Percentiles rank a stretch among this genome's conserved stretches.
Conservation (phyloP, 345 rosid genomes). For the Populus alba region DNA sequence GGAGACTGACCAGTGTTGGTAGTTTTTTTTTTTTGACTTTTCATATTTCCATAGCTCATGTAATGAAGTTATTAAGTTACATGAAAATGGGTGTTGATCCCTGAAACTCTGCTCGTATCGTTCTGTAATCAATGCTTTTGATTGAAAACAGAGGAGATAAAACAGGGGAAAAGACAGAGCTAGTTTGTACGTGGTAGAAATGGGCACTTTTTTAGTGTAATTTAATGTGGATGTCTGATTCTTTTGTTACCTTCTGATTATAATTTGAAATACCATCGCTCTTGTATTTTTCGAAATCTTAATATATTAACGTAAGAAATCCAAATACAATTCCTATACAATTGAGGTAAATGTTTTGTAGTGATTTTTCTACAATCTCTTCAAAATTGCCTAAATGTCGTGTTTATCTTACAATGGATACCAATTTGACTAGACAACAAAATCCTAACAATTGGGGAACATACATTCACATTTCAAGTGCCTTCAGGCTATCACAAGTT, state of each 20-base stretch:
- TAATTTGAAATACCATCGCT: neutral
- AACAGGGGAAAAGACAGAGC: neutral
- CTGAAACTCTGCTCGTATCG: neutral
- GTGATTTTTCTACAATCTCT: too few relatives aligned
- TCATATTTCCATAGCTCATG: neutral
- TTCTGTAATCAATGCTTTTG: neutral
- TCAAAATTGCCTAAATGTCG: neutral
- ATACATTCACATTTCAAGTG: too few relatives aligned
- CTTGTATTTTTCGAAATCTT: neutral
- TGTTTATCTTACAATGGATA: too few relatives aligned
- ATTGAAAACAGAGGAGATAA: neutral
- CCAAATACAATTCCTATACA: neutral
- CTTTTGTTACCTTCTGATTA: neutral
- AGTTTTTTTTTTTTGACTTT: constrained; percentile 12
- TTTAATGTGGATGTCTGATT: neutral
- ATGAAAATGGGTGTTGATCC: neutral
- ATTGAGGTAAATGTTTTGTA: too few relatives aligned
- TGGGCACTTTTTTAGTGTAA: neutral
- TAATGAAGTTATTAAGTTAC: neutral
- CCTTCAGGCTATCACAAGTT: too few relatives aligned
- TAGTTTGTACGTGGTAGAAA: neutral
- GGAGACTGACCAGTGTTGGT: constrained; percentile 83
- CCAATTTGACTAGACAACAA: too few relatives aligned
- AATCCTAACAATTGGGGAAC: too few relatives aligned
- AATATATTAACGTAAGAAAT: neutral